These are phyloP conservation scores for Syzygium jambos DNA, from an alignment of 345 rosid species.

Conservation along the genomic window DNA sequence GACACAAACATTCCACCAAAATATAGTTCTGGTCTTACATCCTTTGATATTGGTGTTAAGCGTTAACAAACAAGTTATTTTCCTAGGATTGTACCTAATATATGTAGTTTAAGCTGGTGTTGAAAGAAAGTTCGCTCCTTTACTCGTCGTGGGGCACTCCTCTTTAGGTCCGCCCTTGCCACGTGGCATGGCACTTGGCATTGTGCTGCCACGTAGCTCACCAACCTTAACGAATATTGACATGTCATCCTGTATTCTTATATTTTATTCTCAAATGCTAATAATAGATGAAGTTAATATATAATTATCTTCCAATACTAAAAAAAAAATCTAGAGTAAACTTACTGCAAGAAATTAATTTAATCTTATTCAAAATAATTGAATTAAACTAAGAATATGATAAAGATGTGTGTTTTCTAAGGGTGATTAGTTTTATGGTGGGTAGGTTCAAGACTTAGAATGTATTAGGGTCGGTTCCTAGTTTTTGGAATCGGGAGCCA, in stretches of 20 bases:
- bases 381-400: neutral
- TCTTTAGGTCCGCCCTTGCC: neutral
- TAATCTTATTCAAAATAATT: neutral
- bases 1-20: neutral
- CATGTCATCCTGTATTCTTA: neutral
- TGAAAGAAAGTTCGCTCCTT: neutral
- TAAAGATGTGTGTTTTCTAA: neutral
- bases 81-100: neutral
- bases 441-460: neutral
- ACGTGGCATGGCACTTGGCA: neutral
- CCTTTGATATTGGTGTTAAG: neutral
- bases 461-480: accelerated
- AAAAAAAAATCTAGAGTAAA: neutral
- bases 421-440: neutral
- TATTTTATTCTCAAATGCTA: neutral
- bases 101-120: neutral
- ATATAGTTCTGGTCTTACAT: neutral
- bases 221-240: neutral
- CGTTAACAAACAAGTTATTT: neutral
- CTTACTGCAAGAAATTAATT: neutral
- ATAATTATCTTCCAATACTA: neutral
- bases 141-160: neutral
- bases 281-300: too few species aligned
- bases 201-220: neutral
- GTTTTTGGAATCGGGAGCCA: accelerated